A percentile compares a stretch with the other conserved stretches of the same genome.
Conservation (phyloP, 2,329 filamentous ascomycete genomes). For the Penicillium sp. region DNA sequence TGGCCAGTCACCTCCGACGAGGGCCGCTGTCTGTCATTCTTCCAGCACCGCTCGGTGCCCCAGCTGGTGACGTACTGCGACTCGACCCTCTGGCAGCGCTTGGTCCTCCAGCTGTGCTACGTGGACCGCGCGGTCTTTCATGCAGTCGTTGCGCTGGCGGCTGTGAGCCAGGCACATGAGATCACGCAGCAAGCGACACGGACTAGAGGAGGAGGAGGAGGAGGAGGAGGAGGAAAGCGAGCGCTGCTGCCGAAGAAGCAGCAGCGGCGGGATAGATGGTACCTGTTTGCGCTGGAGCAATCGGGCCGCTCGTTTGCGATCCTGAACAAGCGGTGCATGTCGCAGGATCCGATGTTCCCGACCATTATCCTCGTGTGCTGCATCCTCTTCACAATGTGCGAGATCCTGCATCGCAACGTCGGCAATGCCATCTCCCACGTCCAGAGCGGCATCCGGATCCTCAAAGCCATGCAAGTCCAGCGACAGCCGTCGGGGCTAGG, state of each 20-base stretch:
- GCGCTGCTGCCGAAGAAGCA: no score
- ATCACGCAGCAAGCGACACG: no score
- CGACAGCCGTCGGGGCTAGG: background rate
- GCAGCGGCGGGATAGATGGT: no score
- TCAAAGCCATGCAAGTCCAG: background rate
- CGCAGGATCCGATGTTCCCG: conserved; percentile 3
- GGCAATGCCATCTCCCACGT: background rate
- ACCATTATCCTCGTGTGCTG: conserved; percentile 4
- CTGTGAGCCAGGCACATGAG: background rate
- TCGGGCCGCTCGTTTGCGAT: background rate
- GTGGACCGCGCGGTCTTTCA: conserved; percentile 13
- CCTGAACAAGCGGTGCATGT: conserved; percentile 3
- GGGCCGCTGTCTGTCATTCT: conserved; percentile 8
- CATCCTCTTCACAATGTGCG: background rate
- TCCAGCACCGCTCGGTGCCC: conserved; percentile 9
- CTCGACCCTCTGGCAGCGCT: conserved; percentile 12
- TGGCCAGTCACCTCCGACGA: conserved; percentile 15
- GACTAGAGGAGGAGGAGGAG: no score
- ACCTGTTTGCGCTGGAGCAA: background rate
- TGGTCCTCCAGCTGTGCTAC: conserved; percentile 10
- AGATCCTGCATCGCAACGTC: background rate
- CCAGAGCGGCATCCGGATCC: background rate
- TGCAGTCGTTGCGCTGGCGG: conserved; percentile 3
- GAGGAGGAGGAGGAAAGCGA: no score
- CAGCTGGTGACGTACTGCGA: conserved; percentile 9